Conservation (phyloP, 805 yeast species). For the Spathaspora passalidarum region DNA sequence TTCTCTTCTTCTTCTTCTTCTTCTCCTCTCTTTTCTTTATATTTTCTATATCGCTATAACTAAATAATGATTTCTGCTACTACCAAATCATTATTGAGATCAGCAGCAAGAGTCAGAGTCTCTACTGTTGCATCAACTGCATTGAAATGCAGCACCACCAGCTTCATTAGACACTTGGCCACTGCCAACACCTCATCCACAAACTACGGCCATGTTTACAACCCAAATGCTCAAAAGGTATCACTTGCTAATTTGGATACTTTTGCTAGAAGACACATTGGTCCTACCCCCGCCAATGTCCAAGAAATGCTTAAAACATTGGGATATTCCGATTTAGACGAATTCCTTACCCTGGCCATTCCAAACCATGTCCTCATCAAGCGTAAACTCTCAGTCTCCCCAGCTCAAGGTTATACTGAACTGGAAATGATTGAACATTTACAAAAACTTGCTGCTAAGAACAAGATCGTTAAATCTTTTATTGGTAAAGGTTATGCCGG, state of each 20-base stretch:
- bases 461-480: slow-evolving; percentile 67
- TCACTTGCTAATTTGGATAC: slow-evolving; percentile 57
- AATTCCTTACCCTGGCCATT: slow-evolving; percentile 68
- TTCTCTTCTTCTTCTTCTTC: not conserved
- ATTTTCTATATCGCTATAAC: not conserved
- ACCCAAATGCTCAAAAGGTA: slow-evolving; percentile 29
- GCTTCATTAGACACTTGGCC: slow-evolving; percentile 8
- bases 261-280: slow-evolving; percentile 87
- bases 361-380: slow-evolving; percentile 73
- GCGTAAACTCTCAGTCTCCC: slow-evolving; percentile 65
- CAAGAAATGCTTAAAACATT: slow-evolving; percentile 61
- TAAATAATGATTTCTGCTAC: slow-evolving; percentile 4
- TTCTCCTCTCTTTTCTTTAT: not conserved
- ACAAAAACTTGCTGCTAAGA: slow-evolving; percentile 67
- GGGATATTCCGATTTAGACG: slow-evolving; percentile 64
- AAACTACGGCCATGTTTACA: slow-evolving; percentile 46
- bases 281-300: slow-evolving; percentile 68
- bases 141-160: not conserved
- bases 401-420: slow-evolving; percentile 75
- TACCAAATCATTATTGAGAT: slow-evolving; percentile 5
- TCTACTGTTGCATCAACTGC: not conserved
- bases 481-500: slow-evolving; percentile 96
- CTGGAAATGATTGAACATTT: slow-evolving; percentile 72
- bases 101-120: not conserved
- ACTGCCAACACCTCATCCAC: slow-evolving; percentile 48